Evolutionary conservation across 2,329 filamentous ascomycete species (phyloP), one percentile per base, ranked within the genome.

Genomic region (Simplicillium sp.): DNA sequence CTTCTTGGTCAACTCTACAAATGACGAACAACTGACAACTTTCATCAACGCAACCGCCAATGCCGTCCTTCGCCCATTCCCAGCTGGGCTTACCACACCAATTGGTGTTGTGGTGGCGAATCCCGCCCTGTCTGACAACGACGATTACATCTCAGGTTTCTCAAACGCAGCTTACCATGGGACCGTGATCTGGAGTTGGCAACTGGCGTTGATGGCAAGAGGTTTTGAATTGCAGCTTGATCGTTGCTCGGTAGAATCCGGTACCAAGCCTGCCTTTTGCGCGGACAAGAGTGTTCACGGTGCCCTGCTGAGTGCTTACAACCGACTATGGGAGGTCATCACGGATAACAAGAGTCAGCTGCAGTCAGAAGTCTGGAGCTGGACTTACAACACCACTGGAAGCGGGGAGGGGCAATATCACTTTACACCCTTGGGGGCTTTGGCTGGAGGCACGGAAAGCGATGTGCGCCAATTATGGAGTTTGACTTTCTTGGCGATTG

Each of bases 151-250:
- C 0, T 58, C 55, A 1, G 71, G 72, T 39, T 82, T 71, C 46
- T 73, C 73, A 1, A 73, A 68, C n/a, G 61, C 63, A 3, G 73
- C 71, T 0, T 83, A 60, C 32, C 77, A 82, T 42, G 78, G 77
- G 0, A 79, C 77, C 0, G 77, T 84, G 0, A 64, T 83, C 2
- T 82, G 77, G 78, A 70, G 67, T 35, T 83, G 77, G 76, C 77
- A 75, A 41, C 59, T 82, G 4, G 69, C 76, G 1, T 79, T 82
- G 68, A 79, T 82, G 71, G 77, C 73, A 0, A 68, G 67, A 9
- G 78, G 79, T 0, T 55, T 83, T 0, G 69, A 77, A 42, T 56
- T 66, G 2, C 78, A 82, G 48, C 62, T 82, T 5, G 65, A 52
- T 1, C 64, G 77, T 2, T 83, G 76, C 52, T 49, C 55, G 9